These are phyloP conservation scores for Seiridium cupressi DNA, from an alignment of 2,329 filamentous ascomycete genomes.

Conservation along the genomic window DNA sequence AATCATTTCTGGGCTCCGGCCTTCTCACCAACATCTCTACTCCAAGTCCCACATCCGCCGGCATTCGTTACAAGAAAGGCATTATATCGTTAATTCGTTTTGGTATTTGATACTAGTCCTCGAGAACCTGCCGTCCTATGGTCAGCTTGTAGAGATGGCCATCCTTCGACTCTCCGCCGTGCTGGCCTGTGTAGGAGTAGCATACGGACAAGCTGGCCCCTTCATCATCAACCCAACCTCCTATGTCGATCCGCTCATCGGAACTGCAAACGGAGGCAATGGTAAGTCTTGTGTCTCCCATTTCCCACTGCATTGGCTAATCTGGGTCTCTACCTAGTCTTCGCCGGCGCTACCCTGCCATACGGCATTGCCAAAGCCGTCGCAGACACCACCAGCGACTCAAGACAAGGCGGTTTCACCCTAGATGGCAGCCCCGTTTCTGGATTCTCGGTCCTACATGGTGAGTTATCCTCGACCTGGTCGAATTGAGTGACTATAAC, in stretches of 20 bases:
- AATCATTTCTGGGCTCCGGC: too few species aligned
- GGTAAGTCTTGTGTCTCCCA: not conserved
- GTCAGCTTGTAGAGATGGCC: too few species aligned
- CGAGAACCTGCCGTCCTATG: too few species aligned
- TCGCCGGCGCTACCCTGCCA: conserved; percentile 37
- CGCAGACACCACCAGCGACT: conserved; percentile 50
- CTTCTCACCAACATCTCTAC: too few species aligned
- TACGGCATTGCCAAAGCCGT: conserved; percentile 54
- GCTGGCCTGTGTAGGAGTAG: not conserved
- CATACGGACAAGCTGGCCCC: conserved; percentile 7
- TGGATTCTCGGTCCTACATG: conserved; percentile 58
- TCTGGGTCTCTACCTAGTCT: conserved; percentile 24
- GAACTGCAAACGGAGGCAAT: conserved; percentile 45
- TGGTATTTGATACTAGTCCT: too few species aligned
- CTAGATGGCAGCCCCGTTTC: conserved; percentile 47
- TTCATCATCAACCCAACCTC: conserved; percentile 29
- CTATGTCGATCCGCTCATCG: conserved; percentile 53
- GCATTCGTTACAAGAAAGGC: too few species aligned
- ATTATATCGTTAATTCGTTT: too few species aligned
- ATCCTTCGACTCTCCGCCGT: not conserved
- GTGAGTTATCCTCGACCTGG: not conserved
- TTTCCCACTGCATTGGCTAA: not conserved
- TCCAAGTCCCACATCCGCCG: too few species aligned
- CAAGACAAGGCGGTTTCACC: conserved; percentile 57
- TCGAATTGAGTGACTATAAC: not conserved